Conservation (phyloP, 192 early-diverging fungal genomes). For the Coemansia sp. region DNA sequence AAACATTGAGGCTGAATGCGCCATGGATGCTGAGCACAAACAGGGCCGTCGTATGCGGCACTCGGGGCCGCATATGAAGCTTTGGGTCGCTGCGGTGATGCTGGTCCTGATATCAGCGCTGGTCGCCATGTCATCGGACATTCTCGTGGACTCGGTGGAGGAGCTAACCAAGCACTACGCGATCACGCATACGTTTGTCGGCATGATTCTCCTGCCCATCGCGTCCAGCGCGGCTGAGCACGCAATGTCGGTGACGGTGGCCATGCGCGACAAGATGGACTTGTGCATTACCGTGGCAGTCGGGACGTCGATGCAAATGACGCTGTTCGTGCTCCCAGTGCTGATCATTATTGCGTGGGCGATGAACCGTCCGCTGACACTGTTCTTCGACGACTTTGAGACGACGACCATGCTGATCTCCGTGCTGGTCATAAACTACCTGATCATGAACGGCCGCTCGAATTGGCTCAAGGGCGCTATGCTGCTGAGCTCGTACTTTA, state of each 20-base stretch:
- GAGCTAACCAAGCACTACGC: constrained; percentile 59
- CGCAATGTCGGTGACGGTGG: constrained; percentile 78
- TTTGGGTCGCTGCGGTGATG: constrained; percentile 57
- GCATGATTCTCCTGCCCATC: constrained; percentile 87
- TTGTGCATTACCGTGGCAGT: constrained; percentile 71
- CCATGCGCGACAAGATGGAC: constrained; percentile 90
- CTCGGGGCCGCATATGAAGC: constrained; percentile 54
- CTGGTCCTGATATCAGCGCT: constrained; percentile 63
- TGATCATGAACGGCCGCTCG: constrained; percentile 79
- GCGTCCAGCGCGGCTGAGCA: constrained; percentile 89
- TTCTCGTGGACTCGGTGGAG: constrained; percentile 66
- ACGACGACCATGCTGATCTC: constrained; percentile 81
- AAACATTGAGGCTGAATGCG: not conserved
- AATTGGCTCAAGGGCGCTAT: constrained; percentile 95
- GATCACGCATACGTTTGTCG: constrained; percentile 83
- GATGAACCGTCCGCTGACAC: constrained; percentile 64
- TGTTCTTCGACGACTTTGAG: constrained; percentile 84
- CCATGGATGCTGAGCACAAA: not conserved
- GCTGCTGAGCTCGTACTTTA: constrained; percentile 77
- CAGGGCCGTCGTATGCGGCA: constrained; percentile 16
- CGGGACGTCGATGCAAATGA: constrained; percentile 85
- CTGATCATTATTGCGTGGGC: constrained; percentile 83
- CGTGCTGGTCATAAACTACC: constrained; percentile 79
- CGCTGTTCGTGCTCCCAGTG: constrained; percentile 71
- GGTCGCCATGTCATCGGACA: constrained; percentile 78